Evolutionary conservation across 352 stramenopile species (phyloP), one percentile per base, ranked within the genome.

Genomic region (Globisporangium viniferum): DNA sequence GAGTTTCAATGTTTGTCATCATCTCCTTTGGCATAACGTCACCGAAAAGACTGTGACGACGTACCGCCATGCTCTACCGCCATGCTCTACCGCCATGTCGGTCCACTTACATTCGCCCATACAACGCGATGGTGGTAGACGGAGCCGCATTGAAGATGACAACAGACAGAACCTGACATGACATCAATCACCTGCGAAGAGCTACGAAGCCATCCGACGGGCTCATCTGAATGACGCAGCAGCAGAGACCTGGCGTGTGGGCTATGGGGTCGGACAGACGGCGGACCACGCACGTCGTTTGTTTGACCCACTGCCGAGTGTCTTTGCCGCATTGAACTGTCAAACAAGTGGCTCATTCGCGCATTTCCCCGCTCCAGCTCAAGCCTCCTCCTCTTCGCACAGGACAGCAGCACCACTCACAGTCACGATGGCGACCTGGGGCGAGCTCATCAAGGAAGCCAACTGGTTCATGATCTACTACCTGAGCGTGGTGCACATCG

Each of bases 391-490:
- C 24, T 60, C 27, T 59, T n/a, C 54, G 24, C 27, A 15, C 27
- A 35, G 2, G 44, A 51, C 29, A 41, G 6, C 54, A 59, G 2
- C 55, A 22, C 41, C 41, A 9, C 24, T 20, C 31, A 12, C 8
- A 49, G 24, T 54, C 59, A 73, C 39, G 61, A 93, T 91, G 83
- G 78, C 82, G 73, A 77, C 77, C 4, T 74, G 84, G 55, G 53
- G 70, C 41, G 80, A 96, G 60, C 81, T 90, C 63, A 77, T 92
- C 62, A 81, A 86, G 54, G 95, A 96, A 61, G 89, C 98, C 72
- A 99, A 99, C 80, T 99, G 92, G 91, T 98, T 98, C 62, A 99
- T 99, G 96, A 80, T 96, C 58, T 98, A 98, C 78, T 99, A 99
- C 83, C 84, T 98, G 58, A 80, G 81, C 18, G 73, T 99, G 22